phyloP scores from a whole-genome alignment of 2,329 filamentous ascomycete genomes.

The Aspergillus sp. region DNA sequence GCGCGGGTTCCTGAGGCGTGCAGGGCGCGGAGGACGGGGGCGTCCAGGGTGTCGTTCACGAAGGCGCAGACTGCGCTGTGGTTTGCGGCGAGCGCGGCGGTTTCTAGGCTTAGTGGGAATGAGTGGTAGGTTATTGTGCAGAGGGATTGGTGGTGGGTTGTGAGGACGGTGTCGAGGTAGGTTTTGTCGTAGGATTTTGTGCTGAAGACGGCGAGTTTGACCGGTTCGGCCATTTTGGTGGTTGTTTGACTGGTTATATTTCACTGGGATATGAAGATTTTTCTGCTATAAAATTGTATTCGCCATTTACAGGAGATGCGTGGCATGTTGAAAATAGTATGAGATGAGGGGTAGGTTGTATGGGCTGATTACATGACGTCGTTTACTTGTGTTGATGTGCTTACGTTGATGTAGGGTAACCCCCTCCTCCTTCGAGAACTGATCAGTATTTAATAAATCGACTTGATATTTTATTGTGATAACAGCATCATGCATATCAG shows the following conservation, averaged over 20 bases:
- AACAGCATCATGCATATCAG: background rate
- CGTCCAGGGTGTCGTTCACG: slow-evolving; percentile 63
- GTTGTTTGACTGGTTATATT: background rate
- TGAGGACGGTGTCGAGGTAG: slow-evolving; percentile 50
- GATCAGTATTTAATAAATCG: background rate
- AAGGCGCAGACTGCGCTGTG: slow-evolving; percentile 65
- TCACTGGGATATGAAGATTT: no score
- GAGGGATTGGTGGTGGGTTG: slow-evolving; percentile 27
- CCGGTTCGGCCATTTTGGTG: background rate
- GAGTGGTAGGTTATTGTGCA: slow-evolving; percentile 59
- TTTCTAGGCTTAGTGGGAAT: slow-evolving; percentile 57
- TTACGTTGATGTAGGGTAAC: background rate
- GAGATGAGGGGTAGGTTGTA: background rate
- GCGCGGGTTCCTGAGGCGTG: slow-evolving; percentile 53
- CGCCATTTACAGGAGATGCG: background rate
- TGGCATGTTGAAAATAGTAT: background rate
- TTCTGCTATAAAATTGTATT: no score
- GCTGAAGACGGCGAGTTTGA: slow-evolving; percentile 65
- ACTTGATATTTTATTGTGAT: background rate
- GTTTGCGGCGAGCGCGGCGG: slow-evolving; percentile 54
- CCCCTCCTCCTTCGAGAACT: no score
- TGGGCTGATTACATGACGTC: slow-evolving; percentile 3
- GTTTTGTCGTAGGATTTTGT: slow-evolving; percentile 63
- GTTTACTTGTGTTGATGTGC: background rate
- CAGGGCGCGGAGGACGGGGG: slow-evolving; percentile 53